A percentile compares a stretch with the other conserved stretches of the same genome.
These are phyloP conservation scores for Penicillium malachiteum DNA, from an alignment of 495 filamentous ascomycete species.

Conservation along the genomic window DNA sequence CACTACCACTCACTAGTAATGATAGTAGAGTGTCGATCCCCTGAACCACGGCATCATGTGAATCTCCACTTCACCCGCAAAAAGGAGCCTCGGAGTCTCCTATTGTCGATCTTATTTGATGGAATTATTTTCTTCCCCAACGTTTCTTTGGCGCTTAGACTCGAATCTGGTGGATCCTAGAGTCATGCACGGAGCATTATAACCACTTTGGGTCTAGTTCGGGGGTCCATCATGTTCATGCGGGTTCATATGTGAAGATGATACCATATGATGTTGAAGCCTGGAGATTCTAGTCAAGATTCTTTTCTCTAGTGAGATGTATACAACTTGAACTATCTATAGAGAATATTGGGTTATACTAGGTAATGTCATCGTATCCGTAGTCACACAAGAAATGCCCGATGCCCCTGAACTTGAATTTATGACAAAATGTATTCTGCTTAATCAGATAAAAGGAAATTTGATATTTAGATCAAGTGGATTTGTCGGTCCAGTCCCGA, in stretches of 20 bases:
- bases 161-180: not conserved
- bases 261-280: not conserved
- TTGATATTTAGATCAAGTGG: no score
- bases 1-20: slow-evolving; percentile 16
- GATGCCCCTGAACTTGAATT: no score
- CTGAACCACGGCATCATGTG: slow-evolving; percentile 23
- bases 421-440: no score
- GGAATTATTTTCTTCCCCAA: not conserved
- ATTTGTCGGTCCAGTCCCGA: no score
- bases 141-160: not conserved
- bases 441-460: no score
- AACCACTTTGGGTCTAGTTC: not conserved
- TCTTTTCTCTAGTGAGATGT: no score
- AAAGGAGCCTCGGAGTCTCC: slow-evolving; percentile 23
- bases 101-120: slow-evolving; percentile 17
- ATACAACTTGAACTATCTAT: no score
- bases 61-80: slow-evolving; percentile 21
- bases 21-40: not conserved
- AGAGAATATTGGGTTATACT: no score
- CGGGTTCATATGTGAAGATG: not conserved
- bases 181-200: slow-evolving; percentile 1
- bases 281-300: no score
- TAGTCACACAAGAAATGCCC: no score
- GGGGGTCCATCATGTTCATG: not conserved
- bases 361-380: no score